A percentile compares a stretch with the other conserved stretches of the same genome.
phyloP scores from a whole-genome alignment of 192 early-diverging fungal species.

The Podila verticillata region DNA sequence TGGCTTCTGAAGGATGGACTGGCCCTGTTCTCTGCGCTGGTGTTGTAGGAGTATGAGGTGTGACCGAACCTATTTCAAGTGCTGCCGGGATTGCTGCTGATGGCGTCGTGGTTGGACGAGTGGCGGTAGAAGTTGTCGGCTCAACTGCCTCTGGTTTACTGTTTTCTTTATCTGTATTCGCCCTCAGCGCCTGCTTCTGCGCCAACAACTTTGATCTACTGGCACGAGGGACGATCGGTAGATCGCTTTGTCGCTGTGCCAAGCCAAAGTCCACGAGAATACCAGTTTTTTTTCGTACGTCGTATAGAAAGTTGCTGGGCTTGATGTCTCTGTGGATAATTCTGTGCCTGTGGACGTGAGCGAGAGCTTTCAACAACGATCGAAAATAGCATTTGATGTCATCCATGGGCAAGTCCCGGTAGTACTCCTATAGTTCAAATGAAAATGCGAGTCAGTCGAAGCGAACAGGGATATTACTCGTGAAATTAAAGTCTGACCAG shows the following conservation, averaged over 20 bases:
- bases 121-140: too few species aligned
- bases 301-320: slow-evolving; percentile 95
- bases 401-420: slow-evolving; percentile 62
- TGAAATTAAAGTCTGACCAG: too few species aligned
- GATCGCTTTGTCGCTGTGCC: slow-evolving; percentile 48
- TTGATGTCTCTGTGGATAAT: slow-evolving; percentile 96
- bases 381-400: slow-evolving; percentile 84
- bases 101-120: too few species aligned
- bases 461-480: not conserved
- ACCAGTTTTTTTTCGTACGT: slow-evolving; percentile 71
- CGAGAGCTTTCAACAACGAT: slow-evolving; percentile 75
- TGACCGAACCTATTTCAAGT: too few species aligned
- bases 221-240: not conserved
- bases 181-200: not conserved
- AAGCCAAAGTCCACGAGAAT: slow-evolving; percentile 95
- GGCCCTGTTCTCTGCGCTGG: too few species aligned
- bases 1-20: too few species aligned
- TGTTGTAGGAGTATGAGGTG: too few species aligned
- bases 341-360: slow-evolving; percentile 71
- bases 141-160: not conserved
- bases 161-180: not conserved
- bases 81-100: too few species aligned
- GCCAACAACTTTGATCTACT: not conserved
- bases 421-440: slow-evolving; percentile 65
- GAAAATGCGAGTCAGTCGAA: not conserved